A percentile compares a stretch with the other conserved stretches of the same genome.
phyloP scores from a whole-genome alignment of 2,329 filamentous ascomycete genomes.

The Lachnum nothofagi region DNA sequence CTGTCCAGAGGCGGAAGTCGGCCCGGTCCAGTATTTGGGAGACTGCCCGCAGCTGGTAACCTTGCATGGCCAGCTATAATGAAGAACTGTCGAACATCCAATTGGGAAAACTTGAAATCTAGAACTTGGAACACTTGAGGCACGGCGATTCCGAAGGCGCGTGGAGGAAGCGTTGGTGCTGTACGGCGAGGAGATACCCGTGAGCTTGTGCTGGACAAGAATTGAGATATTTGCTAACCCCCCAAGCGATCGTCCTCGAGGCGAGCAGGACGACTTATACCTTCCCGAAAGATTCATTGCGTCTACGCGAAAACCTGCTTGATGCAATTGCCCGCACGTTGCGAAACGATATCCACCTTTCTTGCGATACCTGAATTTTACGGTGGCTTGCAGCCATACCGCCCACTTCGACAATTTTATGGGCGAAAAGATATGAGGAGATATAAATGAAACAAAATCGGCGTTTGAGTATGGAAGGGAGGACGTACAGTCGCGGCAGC shows the following conservation, averaged over 20 bases:
- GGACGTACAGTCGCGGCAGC: slow-evolving; percentile 33
- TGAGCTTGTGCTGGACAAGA: neutral
- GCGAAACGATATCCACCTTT: slow-evolving; percentile 1
- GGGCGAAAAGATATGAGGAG: slow-evolving; percentile 19
- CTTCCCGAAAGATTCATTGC: neutral
- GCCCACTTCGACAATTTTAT: slow-evolving; percentile 2
- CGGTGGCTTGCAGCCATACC: slow-evolving; percentile 3
- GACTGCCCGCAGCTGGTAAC: slow-evolving; percentile 4
- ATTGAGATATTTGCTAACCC: too few relatives aligned
- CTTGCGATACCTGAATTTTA: neutral
- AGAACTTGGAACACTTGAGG: too few relatives aligned
- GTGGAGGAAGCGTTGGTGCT: too few relatives aligned
- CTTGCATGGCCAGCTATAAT: slow-evolving; percentile 25
- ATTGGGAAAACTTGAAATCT: slow-evolving; percentile 27
- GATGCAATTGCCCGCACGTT: slow-evolving; percentile 3
- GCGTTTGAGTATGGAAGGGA: slow-evolving; percentile 45
- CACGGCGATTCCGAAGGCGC: too few relatives aligned
- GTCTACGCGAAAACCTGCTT: neutral
- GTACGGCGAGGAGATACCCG: slow-evolving; percentile 2
- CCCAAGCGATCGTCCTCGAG: too few relatives aligned
- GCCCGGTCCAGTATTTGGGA: slow-evolving; percentile 9
- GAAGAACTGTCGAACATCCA: slow-evolving; percentile 26
- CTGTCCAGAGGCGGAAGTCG: slow-evolving; percentile 6
- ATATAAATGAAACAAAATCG: slow-evolving; percentile 26
- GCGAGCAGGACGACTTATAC: neutral